Percentiles rank a stretch among this genome's conserved stretches.
Evolutionary conservation across 1,139 yeast genomes (phyloP).

Genomic region (Waltiozyma sp.): DNA sequence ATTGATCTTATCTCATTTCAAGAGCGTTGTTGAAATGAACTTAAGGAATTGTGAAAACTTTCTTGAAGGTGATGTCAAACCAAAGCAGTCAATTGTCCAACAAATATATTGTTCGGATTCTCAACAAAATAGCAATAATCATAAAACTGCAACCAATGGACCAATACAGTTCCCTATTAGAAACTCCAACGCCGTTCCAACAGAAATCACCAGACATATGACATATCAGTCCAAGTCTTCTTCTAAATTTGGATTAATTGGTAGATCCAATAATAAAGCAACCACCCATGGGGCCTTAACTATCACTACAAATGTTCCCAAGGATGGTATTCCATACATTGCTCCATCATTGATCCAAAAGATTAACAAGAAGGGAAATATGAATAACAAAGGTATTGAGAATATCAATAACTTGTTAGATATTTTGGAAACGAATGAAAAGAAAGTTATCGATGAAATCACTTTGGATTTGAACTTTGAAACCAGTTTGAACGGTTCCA

Average conservation of each 20-base stretch:
- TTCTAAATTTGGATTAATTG: background rate
- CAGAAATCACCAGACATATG: background rate
- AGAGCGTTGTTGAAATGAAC: constrained; percentile 5
- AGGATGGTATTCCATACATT: constrained; percentile 25
- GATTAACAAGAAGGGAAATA: constrained; percentile 20
- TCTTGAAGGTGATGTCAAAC: background rate
- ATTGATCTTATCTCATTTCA: constrained; percentile 5
- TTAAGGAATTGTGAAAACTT: background rate
- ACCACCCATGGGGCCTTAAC: constrained; percentile 8
- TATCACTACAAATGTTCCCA: constrained; percentile 12
- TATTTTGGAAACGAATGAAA: constrained; percentile 11
- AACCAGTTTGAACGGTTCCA: constrained; percentile 4
- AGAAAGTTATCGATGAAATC: constrained; percentile 14
- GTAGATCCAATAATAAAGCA: background rate
- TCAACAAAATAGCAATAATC: constrained; percentile 1
- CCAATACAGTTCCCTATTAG: constrained; percentile 13
- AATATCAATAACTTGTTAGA: constrained; percentile 13
- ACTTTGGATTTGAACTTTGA: constrained; percentile 17
- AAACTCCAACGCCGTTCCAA: constrained; percentile 6
- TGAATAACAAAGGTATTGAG: constrained; percentile 20
- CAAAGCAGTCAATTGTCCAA: background rate
- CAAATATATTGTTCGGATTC: background rate
- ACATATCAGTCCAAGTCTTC: background rate
- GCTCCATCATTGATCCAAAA: constrained; percentile 24
- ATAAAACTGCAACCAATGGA: constrained; percentile 4